A percentile compares a stretch with the other conserved stretches of the same genome.
Conservation (phyloP, 345 rosid species). For the Anacardium occidentale region DNA sequence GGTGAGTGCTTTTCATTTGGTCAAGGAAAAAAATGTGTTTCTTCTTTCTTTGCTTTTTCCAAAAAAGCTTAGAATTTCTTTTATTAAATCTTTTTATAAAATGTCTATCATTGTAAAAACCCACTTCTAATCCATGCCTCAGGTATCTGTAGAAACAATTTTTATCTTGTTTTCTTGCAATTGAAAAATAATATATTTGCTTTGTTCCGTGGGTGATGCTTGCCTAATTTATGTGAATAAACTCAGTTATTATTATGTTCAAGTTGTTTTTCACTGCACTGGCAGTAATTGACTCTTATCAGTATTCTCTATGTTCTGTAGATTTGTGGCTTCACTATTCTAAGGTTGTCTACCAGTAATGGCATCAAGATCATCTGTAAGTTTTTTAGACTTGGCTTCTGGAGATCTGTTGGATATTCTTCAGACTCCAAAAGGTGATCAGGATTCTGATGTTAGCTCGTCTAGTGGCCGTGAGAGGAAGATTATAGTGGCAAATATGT, state of each 20-base stretch:
- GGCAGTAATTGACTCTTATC: neutral
- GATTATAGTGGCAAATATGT: constrained; percentile 57
- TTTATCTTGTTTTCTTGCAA: neutral
- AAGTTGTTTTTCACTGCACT: neutral
- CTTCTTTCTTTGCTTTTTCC: no score
- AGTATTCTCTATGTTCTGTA: constrained; percentile 1
- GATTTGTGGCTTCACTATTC: constrained; percentile 17
- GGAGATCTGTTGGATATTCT: constrained; percentile 59
- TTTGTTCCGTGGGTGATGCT: neutral
- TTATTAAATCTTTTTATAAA: no score
- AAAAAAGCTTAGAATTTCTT: no score
- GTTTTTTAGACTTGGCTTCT: constrained; percentile 56
- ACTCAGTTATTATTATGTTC: neutral
- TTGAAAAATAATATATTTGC: neutral
- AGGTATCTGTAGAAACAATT: no score
- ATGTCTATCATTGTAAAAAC: no score
- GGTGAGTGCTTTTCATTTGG: no score
- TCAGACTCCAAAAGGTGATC: constrained; percentile 57
- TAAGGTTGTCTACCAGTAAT: constrained; percentile 30
- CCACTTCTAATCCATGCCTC: no score
- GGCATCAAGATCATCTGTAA: constrained; percentile 59
- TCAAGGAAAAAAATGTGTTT: no score
- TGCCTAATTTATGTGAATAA: neutral
- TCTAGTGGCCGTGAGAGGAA: constrained; percentile 45
- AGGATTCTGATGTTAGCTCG: constrained; percentile 52